These are phyloP conservation scores for Xanthoconium separans DNA, from an alignment of 1,284 basidiomycete species.

Conservation along the genomic window DNA sequence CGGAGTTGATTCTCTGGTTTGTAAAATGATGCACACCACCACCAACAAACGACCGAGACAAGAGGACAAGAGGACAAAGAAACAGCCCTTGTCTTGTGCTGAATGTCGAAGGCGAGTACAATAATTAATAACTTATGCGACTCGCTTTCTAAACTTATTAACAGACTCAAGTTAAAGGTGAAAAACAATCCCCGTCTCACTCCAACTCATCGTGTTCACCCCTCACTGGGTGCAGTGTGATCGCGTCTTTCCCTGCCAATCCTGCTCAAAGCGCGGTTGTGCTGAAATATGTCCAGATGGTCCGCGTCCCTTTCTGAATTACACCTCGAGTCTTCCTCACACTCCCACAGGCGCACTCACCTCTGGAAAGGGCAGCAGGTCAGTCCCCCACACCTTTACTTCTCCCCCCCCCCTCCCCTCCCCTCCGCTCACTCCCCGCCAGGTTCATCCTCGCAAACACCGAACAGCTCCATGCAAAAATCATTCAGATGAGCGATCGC, in stretches of 20 bases:
- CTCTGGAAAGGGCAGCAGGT: constrained; percentile 73
- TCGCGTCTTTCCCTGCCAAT: constrained; percentile 53
- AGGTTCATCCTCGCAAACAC: constrained; percentile 75
- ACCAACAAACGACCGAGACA: constrained; percentile 30
- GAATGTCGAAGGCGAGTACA: constrained; percentile 54
- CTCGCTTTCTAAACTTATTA: no score
- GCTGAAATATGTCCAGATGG: constrained; percentile 70
- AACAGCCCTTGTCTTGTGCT: constrained; percentile 54
- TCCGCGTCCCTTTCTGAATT: constrained; percentile 20
- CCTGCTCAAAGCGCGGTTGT: constrained; percentile 63
- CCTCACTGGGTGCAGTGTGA: constrained; percentile 56
- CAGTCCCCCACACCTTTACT: background rate
- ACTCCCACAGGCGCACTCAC: constrained; percentile 59
- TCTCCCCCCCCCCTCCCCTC: background rate
- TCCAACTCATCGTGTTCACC: constrained; percentile 39
- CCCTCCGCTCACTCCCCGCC: constrained; percentile 8
- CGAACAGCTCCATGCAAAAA: constrained; percentile 68
- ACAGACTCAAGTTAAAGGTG: constrained; percentile 32
- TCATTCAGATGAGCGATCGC: constrained; percentile 65
- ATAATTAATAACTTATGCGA: no score
- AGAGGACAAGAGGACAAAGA: constrained; percentile 29
- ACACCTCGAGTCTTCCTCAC: background rate
- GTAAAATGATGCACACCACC: constrained; percentile 16
- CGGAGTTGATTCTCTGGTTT: constrained; percentile 26
- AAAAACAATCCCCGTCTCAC: constrained; percentile 25